These are phyloP conservation scores for Debaryomyces sp. DNA, from an alignment of 1,139 yeast species.

Conservation along the genomic window DNA sequence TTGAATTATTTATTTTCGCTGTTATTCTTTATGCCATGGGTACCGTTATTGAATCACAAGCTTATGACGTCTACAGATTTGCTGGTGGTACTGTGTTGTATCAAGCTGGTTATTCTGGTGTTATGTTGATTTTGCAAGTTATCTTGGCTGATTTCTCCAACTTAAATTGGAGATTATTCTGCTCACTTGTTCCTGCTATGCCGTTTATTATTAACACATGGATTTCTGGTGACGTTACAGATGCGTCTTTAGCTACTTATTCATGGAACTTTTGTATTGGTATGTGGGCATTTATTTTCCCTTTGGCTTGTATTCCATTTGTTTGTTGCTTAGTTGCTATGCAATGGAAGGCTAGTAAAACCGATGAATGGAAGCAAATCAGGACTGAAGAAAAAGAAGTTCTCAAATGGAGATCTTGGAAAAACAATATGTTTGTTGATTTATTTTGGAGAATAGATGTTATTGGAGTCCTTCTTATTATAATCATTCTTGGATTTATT, in stretches of 20 bases:
- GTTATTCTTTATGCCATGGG: conserved; percentile 68
- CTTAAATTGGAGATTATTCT: conserved; percentile 70
- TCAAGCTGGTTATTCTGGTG: conserved; percentile 72
- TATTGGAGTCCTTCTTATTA: conserved; percentile 52
- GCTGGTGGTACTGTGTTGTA: conserved; percentile 77
- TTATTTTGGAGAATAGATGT: conserved; percentile 56
- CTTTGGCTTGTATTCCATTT: conserved; percentile 63
- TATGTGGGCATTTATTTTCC: conserved; percentile 80
- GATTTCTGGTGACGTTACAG: conserved; percentile 61
- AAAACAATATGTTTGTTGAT: conserved; percentile 21
- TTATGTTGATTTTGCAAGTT: conserved; percentile 56
- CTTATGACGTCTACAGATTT: conserved; percentile 62
- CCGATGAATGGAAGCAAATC: conserved; percentile 44
- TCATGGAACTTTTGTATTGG: conserved; percentile 76
- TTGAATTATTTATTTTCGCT: conserved; percentile 55
- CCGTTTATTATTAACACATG: conserved; percentile 79
- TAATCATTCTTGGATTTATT: conserved; percentile 56
- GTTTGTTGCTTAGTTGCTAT: conserved; percentile 56
- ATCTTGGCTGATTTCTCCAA: conserved; percentile 67
- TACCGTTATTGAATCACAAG: conserved; percentile 69
- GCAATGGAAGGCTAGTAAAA: conserved; percentile 53
- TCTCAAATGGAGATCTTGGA: conserved; percentile 22
- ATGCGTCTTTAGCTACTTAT: conserved; percentile 28
- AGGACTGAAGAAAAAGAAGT: conserved; percentile 27
- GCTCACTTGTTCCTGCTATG: conserved; percentile 63